These are phyloP conservation scores for Xylaria nigripes DNA, from an alignment of 495 filamentous ascomycete species.

Conservation along the genomic window DNA sequence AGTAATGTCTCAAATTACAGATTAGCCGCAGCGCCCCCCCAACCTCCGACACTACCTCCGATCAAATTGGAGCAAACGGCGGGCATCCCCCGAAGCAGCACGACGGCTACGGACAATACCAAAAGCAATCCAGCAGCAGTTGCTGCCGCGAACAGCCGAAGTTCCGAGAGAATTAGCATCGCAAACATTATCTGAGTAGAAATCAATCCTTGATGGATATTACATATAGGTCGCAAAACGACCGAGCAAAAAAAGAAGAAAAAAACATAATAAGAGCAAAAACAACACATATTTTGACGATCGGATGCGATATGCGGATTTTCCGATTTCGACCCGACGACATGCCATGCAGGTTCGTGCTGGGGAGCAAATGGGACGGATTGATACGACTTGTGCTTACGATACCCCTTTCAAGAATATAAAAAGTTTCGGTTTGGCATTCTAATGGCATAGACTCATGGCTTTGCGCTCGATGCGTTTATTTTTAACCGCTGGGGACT, in stretches of 20 bases:
- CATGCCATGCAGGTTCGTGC: slow-evolving; percentile 1
- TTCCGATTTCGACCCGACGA: slow-evolving; percentile 2
- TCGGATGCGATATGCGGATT: slow-evolving; percentile 8
- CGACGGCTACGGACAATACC: slow-evolving; percentile 24
- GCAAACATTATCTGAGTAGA: slow-evolving; percentile 61
- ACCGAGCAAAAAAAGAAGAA: background rate
- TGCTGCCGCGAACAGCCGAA: slow-evolving; percentile 29
- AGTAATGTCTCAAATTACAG: slow-evolving; percentile 17
- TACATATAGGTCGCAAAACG: background rate
- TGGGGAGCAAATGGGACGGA: slow-evolving; percentile 1
- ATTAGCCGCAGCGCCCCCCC: slow-evolving; percentile 3
- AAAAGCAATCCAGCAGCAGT: slow-evolving; percentile 32
- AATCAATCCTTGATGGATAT: background rate
- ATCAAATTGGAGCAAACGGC: slow-evolving; percentile 26
- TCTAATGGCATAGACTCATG: slow-evolving; percentile 9
- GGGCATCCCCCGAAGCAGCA: slow-evolving; percentile 26
- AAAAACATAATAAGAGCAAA: background rate
- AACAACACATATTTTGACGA: background rate
- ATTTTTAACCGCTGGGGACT: background rate
- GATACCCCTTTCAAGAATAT: slow-evolving; percentile 11
- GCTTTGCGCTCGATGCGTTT: background rate
- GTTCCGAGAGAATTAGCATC: slow-evolving; percentile 61
- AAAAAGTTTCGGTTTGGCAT: slow-evolving; percentile 3
- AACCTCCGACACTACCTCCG: slow-evolving; percentile 18
- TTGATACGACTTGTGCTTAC: slow-evolving; percentile 15